A percentile compares a stretch with the other conserved stretches of the same genome.
These are phyloP conservation scores for Silybum marianum DNA, from an alignment of 129 eudicot species.

Conservation along the genomic window DNA sequence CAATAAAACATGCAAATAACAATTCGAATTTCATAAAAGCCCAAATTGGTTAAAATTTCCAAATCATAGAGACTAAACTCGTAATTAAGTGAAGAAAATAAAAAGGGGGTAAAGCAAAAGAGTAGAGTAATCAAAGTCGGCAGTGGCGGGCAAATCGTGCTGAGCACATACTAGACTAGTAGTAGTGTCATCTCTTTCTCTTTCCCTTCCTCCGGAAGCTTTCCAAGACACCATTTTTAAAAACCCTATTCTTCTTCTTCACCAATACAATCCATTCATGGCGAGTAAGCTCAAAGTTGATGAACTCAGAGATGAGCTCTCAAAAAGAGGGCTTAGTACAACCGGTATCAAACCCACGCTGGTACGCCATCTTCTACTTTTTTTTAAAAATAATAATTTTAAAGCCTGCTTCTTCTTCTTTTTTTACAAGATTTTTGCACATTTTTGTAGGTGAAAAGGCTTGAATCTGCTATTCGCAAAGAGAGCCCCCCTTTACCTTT, in stretches of 20 bases:
- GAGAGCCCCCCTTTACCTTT: slow-evolving; percentile 25
- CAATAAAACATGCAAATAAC: too few species aligned
- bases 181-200: too few species aligned
- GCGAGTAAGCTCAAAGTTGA: slow-evolving; percentile 60
- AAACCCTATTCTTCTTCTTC: slow-evolving; percentile 1
- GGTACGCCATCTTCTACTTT: slow-evolving; percentile 31
- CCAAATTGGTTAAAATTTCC: too few species aligned
- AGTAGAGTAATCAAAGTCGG: background rate
- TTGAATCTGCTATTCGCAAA: slow-evolving; percentile 56
- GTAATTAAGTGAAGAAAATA: too few species aligned
- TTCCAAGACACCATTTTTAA: background rate
- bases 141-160: slow-evolving; percentile 55
- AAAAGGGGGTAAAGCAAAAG: background rate
- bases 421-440: slow-evolving; percentile 4
- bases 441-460: slow-evolving; percentile 59
- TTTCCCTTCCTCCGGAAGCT: slow-evolving; percentile 48
- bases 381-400: background rate
- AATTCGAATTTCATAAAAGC: too few species aligned
- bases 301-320: slow-evolving; percentile 61
- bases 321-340: slow-evolving; percentile 71
- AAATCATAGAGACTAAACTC: too few species aligned
- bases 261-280: slow-evolving; percentile 32
- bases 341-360: slow-evolving; percentile 67
- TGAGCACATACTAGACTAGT: slow-evolving; percentile 18
- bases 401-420: background rate